Conservation (phyloP, 768 basidiomycete species). For the Tulasnella calospora region DNA sequence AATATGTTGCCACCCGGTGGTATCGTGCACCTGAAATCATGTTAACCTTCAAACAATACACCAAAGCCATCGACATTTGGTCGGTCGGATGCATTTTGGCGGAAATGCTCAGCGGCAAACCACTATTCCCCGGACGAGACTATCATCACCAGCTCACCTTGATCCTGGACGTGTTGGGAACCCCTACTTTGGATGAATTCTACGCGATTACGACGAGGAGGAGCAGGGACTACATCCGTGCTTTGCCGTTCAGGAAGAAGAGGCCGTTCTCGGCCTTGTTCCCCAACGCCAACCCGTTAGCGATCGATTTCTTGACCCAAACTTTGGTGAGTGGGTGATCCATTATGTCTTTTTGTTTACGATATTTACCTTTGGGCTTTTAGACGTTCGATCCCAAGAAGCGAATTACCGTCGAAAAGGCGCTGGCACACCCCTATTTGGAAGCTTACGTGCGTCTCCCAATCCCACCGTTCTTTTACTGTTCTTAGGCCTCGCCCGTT, state of each 20-base stretch:
- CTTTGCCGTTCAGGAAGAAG: conserved; percentile 80
- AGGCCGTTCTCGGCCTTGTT: conserved; percentile 65
- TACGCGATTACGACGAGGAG: conserved; percentile 80
- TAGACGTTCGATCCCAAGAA: conserved; percentile 97
- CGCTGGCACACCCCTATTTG: conserved; percentile 89
- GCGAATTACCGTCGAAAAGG: conserved; percentile 89
- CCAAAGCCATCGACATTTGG: conserved; percentile 47
- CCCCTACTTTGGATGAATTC: conserved; percentile 87
- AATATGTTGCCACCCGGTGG: conserved; percentile 94
- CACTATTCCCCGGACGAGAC: conserved; percentile 91
- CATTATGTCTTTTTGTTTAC: background rate
- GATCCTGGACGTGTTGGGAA: conserved; percentile 92
- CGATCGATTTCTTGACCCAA: conserved; percentile 72
- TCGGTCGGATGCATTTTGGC: conserved; percentile 48
- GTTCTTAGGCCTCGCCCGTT: background rate
- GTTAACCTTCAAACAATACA: conserved; percentile 46
- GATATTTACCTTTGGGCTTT: conserved; percentile 31
- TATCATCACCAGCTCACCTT: conserved; percentile 92
- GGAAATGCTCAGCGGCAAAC: conserved; percentile 88
- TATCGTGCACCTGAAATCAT: conserved; percentile 49
- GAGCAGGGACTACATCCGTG: conserved; percentile 82
- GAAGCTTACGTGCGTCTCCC: conserved; percentile 72
- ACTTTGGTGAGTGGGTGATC: conserved; percentile 52
- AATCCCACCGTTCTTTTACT: background rate
- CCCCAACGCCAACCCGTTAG: conserved; percentile 67